Base-by-base conservation (phyloP, 2,329 filamentous ascomycete genomes). In the Hypoxylon sp. region DNA sequence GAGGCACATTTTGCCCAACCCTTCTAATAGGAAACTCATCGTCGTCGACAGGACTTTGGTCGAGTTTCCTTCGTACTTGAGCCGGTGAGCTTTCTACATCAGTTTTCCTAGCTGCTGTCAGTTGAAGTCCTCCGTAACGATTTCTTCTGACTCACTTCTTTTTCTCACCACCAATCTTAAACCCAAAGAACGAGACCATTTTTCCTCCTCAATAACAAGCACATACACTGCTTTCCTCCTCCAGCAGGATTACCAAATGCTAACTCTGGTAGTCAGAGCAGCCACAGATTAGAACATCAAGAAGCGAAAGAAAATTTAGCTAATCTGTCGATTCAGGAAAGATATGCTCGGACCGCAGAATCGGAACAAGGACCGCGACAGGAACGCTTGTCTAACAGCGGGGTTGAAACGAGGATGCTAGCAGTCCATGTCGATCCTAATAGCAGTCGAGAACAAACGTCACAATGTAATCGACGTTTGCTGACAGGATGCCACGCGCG, bases 161-260 rank as follows among this genome's bases (percentile, higher is more conserved):
- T 78, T 83, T 87, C 67, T 85, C 84, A 70, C 81, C 80, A 52
- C 85, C 84, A 64, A 87, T 79, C 74, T 83, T 87, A 73, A 88
- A 77, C 52, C 85, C 85, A 68, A 88, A 87, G 68, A 88, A 86
- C 2, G 86, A 87, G 21, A 88, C 86, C 86, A 88, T 88, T 48
- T 76, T 43, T 56, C 52, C 59, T 57, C 63, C 43, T 39, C 21
- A 23, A 25, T 52, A 56, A 19, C 32, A 55, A 57, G 25, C 29
- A 47, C 56, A 34, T 14, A 29, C 63, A 43, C 56, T 48, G 41
- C 32, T 63, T 59, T 63, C 55, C 63, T 56, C 60, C 34, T 60
- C 53, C 51, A 43, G 46, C 51, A 61, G 47, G 29, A 37, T 53
- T 43, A 60, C 59, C 48, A 61, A 60, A 30, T 34, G 56, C 39